Evolutionary conservation across 2,329 filamentous ascomycete species (phyloP).

Genomic region (Aureobasidium sp.): DNA sequence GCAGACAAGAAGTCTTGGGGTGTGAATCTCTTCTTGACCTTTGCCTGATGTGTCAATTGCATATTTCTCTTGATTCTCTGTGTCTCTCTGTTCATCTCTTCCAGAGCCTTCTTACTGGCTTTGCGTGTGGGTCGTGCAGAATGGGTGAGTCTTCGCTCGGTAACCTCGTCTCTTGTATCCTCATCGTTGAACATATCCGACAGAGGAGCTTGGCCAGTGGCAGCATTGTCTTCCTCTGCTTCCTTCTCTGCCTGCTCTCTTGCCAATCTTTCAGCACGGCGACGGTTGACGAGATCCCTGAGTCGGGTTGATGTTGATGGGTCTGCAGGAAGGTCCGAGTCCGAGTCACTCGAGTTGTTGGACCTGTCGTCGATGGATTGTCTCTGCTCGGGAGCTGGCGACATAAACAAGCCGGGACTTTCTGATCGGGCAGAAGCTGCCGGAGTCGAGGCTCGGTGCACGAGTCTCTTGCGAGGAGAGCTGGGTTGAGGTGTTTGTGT

Average conservation of each 20-base stretch:
- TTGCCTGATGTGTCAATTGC: slow-evolving; percentile 83
- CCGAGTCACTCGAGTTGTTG: slow-evolving; percentile 9
- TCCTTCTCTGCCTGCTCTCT: slow-evolving; percentile 49
- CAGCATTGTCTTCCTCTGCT: slow-evolving; percentile 28
- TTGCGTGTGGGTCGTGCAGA: slow-evolving; percentile 64
- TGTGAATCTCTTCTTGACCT: slow-evolving; percentile 79
- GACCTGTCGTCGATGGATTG: background rate
- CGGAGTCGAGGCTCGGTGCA: background rate
- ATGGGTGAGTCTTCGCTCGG: slow-evolving; percentile 50
- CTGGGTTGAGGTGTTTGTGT: background rate
- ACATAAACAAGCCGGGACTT: slow-evolving; percentile 9
- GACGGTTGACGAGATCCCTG: slow-evolving; percentile 62
- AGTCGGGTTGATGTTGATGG: slow-evolving; percentile 43
- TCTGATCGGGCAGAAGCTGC: slow-evolving; percentile 2
- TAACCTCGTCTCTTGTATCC: slow-evolving; percentile 48
- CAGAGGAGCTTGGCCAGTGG: slow-evolving; percentile 12
- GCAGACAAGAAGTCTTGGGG: slow-evolving; percentile 74
- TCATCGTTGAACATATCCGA: slow-evolving; percentile 22
- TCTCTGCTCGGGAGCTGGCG: slow-evolving; percentile 5
- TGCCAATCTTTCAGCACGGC: slow-evolving; percentile 61
- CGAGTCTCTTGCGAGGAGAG: background rate
- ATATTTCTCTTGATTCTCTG: slow-evolving; percentile 84
- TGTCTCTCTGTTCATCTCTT: slow-evolving; percentile 92
- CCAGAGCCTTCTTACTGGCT: slow-evolving; percentile 86
- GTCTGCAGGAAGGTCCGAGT: slow-evolving; percentile 30